Conservation (phyloP, 2,329 filamentous ascomycete genomes). For the Cordyceps javanica region DNA sequence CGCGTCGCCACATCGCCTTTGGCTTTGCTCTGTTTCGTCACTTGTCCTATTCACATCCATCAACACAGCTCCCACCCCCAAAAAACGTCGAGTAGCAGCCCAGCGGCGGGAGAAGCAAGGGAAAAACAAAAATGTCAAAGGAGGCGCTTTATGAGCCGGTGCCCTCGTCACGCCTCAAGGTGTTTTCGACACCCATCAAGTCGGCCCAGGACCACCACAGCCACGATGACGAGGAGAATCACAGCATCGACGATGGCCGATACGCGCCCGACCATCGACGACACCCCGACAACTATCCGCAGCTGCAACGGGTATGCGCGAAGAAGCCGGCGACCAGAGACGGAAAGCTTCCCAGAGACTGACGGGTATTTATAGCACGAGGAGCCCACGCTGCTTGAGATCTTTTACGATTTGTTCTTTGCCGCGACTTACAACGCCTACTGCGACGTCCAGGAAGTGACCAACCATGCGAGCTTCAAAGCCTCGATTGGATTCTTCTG, state of each 20-base stretch:
- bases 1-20: too few relatives aligned
- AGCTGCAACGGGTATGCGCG: conserved; percentile 5
- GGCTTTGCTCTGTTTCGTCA: not conserved
- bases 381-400: conserved; percentile 31
- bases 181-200: conserved; percentile 9
- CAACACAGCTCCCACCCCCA: not conserved
- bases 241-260: not conserved
- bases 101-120: not conserved
- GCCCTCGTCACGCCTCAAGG: conserved; percentile 8
- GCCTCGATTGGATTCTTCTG: conserved; percentile 30
- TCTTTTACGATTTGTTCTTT: conserved; percentile 35
- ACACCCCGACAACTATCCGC: conserved; percentile 9
- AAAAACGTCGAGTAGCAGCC: not conserved
- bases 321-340: not conserved
- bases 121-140: conserved; percentile 1
- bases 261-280: conserved; percentile 7
- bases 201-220: not conserved
- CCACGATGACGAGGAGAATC: not conserved
- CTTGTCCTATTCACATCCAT: not conserved
- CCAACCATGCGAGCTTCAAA: conserved; percentile 25
- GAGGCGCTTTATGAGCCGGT: conserved; percentile 9
- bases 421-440: conserved; percentile 61
- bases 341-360: not conserved
- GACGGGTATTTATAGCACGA: conserved; percentile 18
- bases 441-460: conserved; percentile 26